These are phyloP conservation scores for Microglena sp. DNA, from an alignment of 139 green algal species.

Conservation along the genomic window DNA sequence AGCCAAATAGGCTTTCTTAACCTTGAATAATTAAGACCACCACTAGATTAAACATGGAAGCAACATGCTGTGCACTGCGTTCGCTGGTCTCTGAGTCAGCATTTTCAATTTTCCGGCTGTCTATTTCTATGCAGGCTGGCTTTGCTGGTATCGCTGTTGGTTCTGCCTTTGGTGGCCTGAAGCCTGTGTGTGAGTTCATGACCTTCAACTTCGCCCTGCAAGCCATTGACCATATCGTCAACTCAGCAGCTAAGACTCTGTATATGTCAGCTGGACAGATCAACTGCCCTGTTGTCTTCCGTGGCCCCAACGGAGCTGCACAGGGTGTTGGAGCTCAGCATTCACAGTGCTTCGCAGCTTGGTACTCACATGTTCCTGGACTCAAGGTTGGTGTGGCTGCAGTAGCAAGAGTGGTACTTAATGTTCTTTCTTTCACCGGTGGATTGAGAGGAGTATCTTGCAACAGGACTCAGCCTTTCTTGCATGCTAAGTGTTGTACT, in stretches of 20 bases:
- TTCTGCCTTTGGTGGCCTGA: slow-evolving; percentile 83
- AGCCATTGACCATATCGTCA: slow-evolving; percentile 90
- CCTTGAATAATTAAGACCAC: no score
- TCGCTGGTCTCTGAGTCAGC: background rate
- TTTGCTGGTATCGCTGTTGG: slow-evolving; percentile 94
- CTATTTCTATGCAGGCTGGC: slow-evolving; percentile 56
- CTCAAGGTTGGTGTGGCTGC: slow-evolving; percentile 71
- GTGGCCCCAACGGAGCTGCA: slow-evolving; percentile 93
- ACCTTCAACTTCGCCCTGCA: slow-evolving; percentile 94
- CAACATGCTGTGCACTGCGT: background rate
- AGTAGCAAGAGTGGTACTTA: background rate
- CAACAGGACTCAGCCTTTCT: no score
- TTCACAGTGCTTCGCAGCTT: slow-evolving; percentile 96
- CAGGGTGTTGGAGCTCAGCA: slow-evolving; percentile 95
- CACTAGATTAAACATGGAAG: no score
- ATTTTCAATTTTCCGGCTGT: background rate
- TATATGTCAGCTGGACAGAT: slow-evolving; percentile 98
- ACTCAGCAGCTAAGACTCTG: slow-evolving; percentile 93
- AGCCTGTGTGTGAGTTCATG: slow-evolving; percentile 98
- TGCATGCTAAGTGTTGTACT: no score
- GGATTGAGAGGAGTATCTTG: no score
- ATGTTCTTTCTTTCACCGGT: background rate
- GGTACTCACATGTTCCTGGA: slow-evolving; percentile 87
- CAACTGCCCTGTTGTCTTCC: slow-evolving; percentile 90
- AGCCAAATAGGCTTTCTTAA: no score